phyloP scores from a whole-genome alignment of 2,329 filamentous ascomycete genomes.

The Alternaria novae-zelandiae region DNA sequence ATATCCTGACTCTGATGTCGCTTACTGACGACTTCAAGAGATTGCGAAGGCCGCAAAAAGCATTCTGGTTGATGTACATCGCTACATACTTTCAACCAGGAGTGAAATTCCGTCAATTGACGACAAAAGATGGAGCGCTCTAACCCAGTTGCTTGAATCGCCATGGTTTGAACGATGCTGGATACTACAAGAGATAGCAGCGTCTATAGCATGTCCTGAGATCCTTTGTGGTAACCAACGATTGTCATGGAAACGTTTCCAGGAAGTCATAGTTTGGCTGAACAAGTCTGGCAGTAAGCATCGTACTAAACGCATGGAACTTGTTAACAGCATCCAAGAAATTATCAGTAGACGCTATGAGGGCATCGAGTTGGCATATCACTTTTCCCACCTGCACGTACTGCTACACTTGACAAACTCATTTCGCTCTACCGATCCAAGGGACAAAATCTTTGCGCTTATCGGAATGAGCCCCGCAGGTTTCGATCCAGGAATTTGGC shows the following conservation, averaged over 20 bases:
- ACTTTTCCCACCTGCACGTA: too few relatives aligned
- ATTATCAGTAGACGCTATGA: too few relatives aligned
- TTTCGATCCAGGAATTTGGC: too few relatives aligned
- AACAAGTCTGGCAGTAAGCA: not conserved
- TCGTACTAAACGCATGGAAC: not conserved
- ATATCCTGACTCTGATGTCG: too few relatives aligned
- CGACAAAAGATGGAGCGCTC: not conserved
- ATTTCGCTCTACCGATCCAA: too few relatives aligned
- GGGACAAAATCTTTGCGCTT: too few relatives aligned
- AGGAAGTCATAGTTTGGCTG: not conserved
- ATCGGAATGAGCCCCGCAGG: too few relatives aligned
- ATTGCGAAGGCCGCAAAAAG: not conserved
- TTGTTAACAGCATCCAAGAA: not conserved
- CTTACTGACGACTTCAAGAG: not conserved
- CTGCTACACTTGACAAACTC: too few relatives aligned
- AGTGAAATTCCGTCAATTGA: not conserved
- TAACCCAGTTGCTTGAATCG: not conserved
- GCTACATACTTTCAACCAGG: too few relatives aligned
- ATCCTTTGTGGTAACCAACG: not conserved
- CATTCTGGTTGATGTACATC: not conserved
- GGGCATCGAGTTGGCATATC: too few relatives aligned
- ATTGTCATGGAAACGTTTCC: not conserved
- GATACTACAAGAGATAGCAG: not conserved
- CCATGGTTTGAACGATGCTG: not conserved
- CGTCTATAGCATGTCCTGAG: rapidly evolving